Percentiles rank a stretch among this genome's conserved stretches.
These are phyloP conservation scores for Didymosphaeria variabile DNA, from an alignment of 2,329 filamentous ascomycete genomes.

Conservation along the genomic window DNA sequence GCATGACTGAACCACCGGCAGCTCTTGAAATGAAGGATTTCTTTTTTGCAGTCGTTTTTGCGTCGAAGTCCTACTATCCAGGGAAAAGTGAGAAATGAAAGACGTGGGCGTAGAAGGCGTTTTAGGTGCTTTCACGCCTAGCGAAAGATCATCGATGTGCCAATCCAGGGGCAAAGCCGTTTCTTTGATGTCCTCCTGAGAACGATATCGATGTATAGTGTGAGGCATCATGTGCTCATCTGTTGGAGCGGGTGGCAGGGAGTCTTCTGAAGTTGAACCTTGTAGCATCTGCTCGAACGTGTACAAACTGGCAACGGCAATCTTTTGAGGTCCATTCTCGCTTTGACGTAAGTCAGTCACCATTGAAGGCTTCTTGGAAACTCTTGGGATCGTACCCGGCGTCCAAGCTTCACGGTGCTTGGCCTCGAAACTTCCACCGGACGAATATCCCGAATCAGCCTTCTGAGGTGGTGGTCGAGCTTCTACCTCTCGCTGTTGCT, in stretches of 20 bases:
- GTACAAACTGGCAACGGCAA: constrained; percentile 23
- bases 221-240: constrained; percentile 17
- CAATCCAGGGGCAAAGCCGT: not conserved
- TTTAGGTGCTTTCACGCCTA: constrained; percentile 3
- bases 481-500: not conserved
- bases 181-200: constrained; percentile 14
- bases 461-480: constrained; percentile 39
- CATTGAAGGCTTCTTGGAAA: constrained; percentile 20
- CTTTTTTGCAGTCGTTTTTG: constrained; percentile 44
- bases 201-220: constrained; percentile 23
- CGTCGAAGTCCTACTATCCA: constrained; percentile 30
- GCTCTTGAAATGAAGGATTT: constrained; percentile 36
- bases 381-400: constrained; percentile 18
- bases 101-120: constrained; percentile 34
- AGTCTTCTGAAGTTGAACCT: constrained; percentile 22
- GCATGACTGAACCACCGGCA: constrained; percentile 43
- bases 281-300: constrained; percentile 30
- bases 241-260: constrained; percentile 22
- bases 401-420: constrained; percentile 19
- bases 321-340: constrained; percentile 18
- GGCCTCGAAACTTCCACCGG: constrained; percentile 41
- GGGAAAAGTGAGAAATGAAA: constrained; percentile 28
- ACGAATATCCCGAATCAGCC: constrained; percentile 53
- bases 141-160: constrained; percentile 5
- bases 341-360: constrained; percentile 22